These are phyloP conservation scores for Xylaria arbuscula DNA, from an alignment of 2,329 filamentous ascomycete genomes.

Conservation along the genomic window DNA sequence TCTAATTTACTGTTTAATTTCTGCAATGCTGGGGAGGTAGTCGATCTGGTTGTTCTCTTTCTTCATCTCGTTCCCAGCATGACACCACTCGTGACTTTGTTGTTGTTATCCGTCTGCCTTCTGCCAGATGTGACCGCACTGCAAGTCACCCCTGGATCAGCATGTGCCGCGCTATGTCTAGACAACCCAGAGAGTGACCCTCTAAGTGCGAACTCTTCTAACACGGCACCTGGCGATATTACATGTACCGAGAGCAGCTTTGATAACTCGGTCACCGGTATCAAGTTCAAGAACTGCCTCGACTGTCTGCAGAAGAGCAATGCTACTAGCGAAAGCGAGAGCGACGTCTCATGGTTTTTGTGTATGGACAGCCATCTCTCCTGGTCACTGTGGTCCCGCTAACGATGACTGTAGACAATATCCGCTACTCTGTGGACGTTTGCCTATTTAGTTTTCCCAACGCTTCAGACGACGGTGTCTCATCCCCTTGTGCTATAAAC, in stretches of 20 bases:
- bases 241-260: constrained; percentile 58
- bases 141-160: constrained; percentile 62
- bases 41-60: constrained; percentile 8
- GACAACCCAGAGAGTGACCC: constrained; percentile 52
- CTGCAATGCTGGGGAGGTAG: constrained; percentile 37
- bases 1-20: constrained; percentile 17
- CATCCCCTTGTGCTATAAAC: constrained; percentile 57
- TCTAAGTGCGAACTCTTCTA: constrained; percentile 52
- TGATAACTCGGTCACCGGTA: constrained; percentile 52
- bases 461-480: constrained; percentile 48
- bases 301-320: constrained; percentile 61
- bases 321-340: constrained; percentile 53
- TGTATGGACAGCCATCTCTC: constrained; percentile 54
- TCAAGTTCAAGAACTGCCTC: constrained; percentile 60
- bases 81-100: constrained; percentile 30
- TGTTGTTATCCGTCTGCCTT: constrained; percentile 28
- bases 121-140: constrained; percentile 25
- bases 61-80: constrained; percentile 27
- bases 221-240: constrained; percentile 60
- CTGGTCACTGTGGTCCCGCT: constrained; percentile 30
- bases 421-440: constrained; percentile 60
- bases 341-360: constrained; percentile 59
- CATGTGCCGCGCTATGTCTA: constrained; percentile 61
- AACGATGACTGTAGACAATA: constrained; percentile 57
- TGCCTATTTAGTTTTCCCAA: constrained; percentile 57